Conservation (phyloP, 2,329 filamentous ascomycete genomes). For the Cercospora janseana region DNA sequence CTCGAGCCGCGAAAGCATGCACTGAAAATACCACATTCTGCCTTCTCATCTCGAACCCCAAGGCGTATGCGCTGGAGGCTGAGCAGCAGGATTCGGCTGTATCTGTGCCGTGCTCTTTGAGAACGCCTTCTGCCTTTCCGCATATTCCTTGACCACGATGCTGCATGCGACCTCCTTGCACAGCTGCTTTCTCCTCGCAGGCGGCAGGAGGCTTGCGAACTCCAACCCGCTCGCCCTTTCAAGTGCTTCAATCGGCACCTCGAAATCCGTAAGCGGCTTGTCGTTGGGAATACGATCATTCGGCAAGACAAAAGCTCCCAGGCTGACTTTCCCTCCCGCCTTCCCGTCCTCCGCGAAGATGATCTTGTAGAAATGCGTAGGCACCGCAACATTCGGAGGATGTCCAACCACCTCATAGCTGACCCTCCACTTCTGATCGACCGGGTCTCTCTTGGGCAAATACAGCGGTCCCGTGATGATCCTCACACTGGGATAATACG, state of each 20-base stretch:
- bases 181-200: slow-evolving; percentile 69
- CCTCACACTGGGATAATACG: slow-evolving; percentile 78
- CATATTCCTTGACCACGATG: slow-evolving; percentile 78
- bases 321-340: slow-evolving; percentile 68
- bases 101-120: slow-evolving; percentile 32
- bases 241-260: slow-evolving; percentile 88
- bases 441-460: slow-evolving; percentile 75
- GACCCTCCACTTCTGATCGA: slow-evolving; percentile 92
- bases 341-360: slow-evolving; percentile 87
- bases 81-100: slow-evolving; percentile 22
- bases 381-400: slow-evolving; percentile 91
- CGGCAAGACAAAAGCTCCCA: slow-evolving; percentile 92
- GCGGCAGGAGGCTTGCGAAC: slow-evolving; percentile 78
- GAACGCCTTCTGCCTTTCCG: slow-evolving; percentile 54
- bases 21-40: background rate
- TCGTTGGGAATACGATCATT: slow-evolving; percentile 85
- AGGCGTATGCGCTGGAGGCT: slow-evolving; percentile 1
- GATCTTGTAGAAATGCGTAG: slow-evolving; percentile 99
- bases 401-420: slow-evolving; percentile 92
- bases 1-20: background rate
- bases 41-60: slow-evolving; percentile 1
- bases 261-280: slow-evolving; percentile 86
- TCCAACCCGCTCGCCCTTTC: slow-evolving; percentile 90
- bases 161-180: slow-evolving; percentile 86
- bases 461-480: slow-evolving; percentile 94